Percentiles rank a stretch among this genome's conserved stretches.
These are phyloP conservation scores for Triticum dicoccoides DNA, from an alignment of 176 grass and related monocot species.

Conservation along the genomic window DNA sequence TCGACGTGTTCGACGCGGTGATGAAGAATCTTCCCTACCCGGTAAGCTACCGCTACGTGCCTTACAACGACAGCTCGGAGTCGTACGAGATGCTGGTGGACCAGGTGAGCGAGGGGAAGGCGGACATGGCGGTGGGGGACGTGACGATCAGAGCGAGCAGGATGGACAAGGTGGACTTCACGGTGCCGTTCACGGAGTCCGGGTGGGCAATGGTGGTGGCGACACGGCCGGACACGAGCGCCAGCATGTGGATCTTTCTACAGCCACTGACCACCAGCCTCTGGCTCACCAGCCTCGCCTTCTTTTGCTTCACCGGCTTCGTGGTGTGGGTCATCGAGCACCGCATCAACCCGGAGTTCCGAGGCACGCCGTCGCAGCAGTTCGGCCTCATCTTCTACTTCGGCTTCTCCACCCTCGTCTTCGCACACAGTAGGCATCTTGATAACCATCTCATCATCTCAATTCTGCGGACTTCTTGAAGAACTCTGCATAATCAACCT, in stretches of 20 bases:
- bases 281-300: slow-evolving; percentile 68
- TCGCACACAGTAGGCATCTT: slow-evolving; percentile 58
- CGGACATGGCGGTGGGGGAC: slow-evolving; percentile 59
- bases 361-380: slow-evolving; percentile 56
- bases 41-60: too few relatives aligned
- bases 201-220: slow-evolving; percentile 85
- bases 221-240: slow-evolving; percentile 26
- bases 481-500: neutral
- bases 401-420: slow-evolving; percentile 93
- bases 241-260: slow-evolving; percentile 86
- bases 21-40: too few relatives aligned
- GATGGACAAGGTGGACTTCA: slow-evolving; percentile 60
- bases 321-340: slow-evolving; percentile 91
- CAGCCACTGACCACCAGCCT: slow-evolving; percentile 56
- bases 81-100: slow-evolving; percentile 51
- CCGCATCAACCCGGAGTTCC: slow-evolving; percentile 70
- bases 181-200: slow-evolving; percentile 83
- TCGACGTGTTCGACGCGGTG: too few relatives aligned
- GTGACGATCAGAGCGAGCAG: slow-evolving; percentile 66
- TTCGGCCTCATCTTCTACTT: slow-evolving; percentile 87
- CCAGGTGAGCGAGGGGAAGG: slow-evolving; percentile 17
- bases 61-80: neutral
- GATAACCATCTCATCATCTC: neutral
- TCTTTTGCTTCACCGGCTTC: slow-evolving; percentile 90
- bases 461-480: neutral